phyloP scores from a whole-genome alignment of 2,329 filamentous ascomycete genomes.

The Pseudocercospora pini-densiflorae region DNA sequence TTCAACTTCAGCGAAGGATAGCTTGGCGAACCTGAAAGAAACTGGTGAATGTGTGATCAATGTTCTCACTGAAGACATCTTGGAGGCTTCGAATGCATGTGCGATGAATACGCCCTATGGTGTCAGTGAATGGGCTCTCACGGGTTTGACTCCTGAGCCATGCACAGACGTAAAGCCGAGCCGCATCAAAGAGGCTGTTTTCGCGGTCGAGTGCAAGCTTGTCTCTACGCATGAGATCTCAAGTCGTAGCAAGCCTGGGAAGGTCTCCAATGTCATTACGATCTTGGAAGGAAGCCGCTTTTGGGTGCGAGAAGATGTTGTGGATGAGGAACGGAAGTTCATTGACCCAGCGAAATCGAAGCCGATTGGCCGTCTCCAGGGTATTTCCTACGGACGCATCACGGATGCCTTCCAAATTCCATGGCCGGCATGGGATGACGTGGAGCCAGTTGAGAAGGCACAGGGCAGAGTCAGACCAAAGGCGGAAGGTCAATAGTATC shows the following conservation, averaged over 20 bases:
- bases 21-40: conserved; percentile 30
- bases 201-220: conserved; percentile 66
- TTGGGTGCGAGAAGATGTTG: conserved; percentile 83
- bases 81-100: conserved; percentile 60
- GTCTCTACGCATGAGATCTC: conserved; percentile 67
- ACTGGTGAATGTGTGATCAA: conserved; percentile 35
- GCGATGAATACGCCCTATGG: conserved; percentile 75
- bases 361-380: conserved; percentile 77
- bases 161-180: conserved; percentile 67
- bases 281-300: conserved; percentile 82
- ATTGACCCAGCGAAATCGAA: conserved; percentile 71
- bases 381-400: conserved; percentile 76
- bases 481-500: conserved; percentile 40
- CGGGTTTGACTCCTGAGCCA: conserved; percentile 70
- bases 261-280: conserved; percentile 58
- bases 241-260: conserved; percentile 67
- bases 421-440: conserved; percentile 53
- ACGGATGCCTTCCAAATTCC: conserved; percentile 72
- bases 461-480: conserved; percentile 56
- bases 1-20: conserved; percentile 26
- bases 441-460: conserved; percentile 54
- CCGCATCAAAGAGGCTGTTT: conserved; percentile 76
- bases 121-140: conserved; percentile 74
- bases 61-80: conserved; percentile 27
- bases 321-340: conserved; percentile 73